Conservation (phyloP, 129 eudicot genomes). For the Lactuca saligna region DNA sequence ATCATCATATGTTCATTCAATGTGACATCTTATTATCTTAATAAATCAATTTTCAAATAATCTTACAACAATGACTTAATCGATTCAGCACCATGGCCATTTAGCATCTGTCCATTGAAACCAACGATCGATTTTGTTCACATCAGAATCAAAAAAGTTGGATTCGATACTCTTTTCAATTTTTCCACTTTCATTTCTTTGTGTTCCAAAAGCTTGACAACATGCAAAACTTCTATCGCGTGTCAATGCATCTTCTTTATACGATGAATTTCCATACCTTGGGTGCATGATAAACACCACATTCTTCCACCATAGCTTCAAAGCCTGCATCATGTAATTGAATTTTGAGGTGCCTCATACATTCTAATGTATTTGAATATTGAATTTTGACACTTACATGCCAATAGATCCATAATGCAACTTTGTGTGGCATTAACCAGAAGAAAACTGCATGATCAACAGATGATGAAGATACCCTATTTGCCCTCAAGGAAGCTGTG, state of each 20-base stretch:
- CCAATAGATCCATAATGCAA: conserved; percentile 94
- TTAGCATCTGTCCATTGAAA: conserved; percentile 74
- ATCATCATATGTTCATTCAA: background rate
- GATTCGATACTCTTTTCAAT: conserved; percentile 13
- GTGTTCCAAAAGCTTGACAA: conserved; percentile 39
- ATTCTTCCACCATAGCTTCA: conserved; percentile 86
- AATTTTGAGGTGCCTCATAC: background rate
- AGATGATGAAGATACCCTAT: conserved; percentile 44
- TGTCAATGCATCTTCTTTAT: conserved; percentile 58
- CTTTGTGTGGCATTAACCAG: conserved; percentile 95
- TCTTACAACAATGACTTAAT: conserved; percentile 13
- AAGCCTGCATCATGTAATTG: conserved; percentile 46
- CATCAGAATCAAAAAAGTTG: conserved; percentile 1
- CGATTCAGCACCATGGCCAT: conserved; percentile 78
- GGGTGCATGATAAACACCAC: conserved; percentile 78
- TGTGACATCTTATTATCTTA: background rate
- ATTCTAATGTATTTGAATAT: background rate
- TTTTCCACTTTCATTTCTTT: conserved; percentile 9
- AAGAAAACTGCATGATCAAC: conserved; percentile 60
- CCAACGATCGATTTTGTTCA: conserved; percentile 30
- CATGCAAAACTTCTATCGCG: conserved; percentile 46
- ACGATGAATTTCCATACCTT: conserved; percentile 52
- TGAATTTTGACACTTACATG: conserved; percentile 47
- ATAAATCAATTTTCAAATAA: background rate
- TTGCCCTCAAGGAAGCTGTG: conserved; percentile 77